Percentiles rank a stretch among this genome's conserved stretches.
phyloP scores from a whole-genome alignment of 2,329 filamentous ascomycete genomes.

The Botrytis squamosa region DNA sequence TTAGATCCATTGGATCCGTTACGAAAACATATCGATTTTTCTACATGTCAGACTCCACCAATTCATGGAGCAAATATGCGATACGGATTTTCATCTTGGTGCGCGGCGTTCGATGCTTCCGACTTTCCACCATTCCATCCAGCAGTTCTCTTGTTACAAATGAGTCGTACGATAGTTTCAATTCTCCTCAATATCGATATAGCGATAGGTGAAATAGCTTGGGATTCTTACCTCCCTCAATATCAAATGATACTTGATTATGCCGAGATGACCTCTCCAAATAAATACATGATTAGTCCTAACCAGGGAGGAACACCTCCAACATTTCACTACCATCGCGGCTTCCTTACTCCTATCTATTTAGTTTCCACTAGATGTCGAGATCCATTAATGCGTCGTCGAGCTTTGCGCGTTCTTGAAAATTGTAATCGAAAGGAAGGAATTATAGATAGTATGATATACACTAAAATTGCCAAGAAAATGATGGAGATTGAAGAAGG shows the following conservation, averaged over 20 bases:
- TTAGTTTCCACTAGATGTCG: constrained; percentile 4
- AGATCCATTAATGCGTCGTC: constrained; percentile 1
- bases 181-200: background rate
- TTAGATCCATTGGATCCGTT: background rate
- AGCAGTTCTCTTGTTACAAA: background rate
- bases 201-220: background rate
- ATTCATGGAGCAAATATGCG: background rate
- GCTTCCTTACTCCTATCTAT: constrained; percentile 10
- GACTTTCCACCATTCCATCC: constrained; percentile 6
- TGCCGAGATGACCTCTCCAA: background rate
- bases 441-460: constrained; percentile 2
- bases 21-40: background rate
- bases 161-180: background rate
- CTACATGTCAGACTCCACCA: background rate
- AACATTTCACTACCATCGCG: constrained; percentile 4
- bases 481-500: constrained; percentile 14
- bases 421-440: constrained; percentile 12
- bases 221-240: background rate
- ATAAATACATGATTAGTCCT: background rate
- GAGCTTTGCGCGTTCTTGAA: background rate
- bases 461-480: background rate
- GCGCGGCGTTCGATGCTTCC: background rate
- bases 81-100: background rate
- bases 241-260: constrained; percentile 3
- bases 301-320: background rate